phyloP scores from a whole-genome alignment of 2,329 filamentous ascomycete genomes.

The Colletotrichum karsti region DNA sequence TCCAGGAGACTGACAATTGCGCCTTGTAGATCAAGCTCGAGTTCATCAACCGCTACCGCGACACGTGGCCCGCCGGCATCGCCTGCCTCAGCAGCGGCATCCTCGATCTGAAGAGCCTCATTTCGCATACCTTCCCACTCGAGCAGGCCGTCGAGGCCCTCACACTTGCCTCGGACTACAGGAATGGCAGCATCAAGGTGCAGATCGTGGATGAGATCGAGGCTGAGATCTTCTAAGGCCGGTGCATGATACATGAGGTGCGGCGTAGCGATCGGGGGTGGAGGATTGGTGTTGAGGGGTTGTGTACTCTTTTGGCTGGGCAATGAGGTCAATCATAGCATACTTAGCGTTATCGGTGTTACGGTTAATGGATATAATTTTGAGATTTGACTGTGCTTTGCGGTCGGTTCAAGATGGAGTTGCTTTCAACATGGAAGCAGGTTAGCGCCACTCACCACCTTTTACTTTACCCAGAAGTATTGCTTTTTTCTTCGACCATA shows the following conservation, averaged over 20 bases:
- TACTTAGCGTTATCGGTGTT: slow-evolving; percentile 2
- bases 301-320: not conserved
- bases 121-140: slow-evolving; percentile 70
- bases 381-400: not conserved
- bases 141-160: slow-evolving; percentile 67
- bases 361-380: not conserved
- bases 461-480: no score
- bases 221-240: slow-evolving; percentile 9
- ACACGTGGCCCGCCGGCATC: slow-evolving; percentile 75
- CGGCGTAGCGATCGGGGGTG: not conserved
- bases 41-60: slow-evolving; percentile 76
- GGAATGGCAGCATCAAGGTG: slow-evolving; percentile 44
- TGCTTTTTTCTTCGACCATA: no score
- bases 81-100: slow-evolving; percentile 66
- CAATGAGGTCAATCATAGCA: not conserved
- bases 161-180: slow-evolving; percentile 41
- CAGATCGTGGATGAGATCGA: slow-evolving; percentile 40
- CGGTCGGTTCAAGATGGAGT: no score
- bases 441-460: not conserved
- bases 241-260: not conserved
- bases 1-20: not conserved
- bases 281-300: not conserved
- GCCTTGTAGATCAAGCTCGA: slow-evolving; percentile 65
- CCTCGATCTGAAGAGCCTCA: slow-evolving; percentile 67
- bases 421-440: not conserved